These are phyloP conservation scores for Musa beccarii DNA, from an alignment of 176 grass and related monocot species.

Conservation along the genomic window DNA sequence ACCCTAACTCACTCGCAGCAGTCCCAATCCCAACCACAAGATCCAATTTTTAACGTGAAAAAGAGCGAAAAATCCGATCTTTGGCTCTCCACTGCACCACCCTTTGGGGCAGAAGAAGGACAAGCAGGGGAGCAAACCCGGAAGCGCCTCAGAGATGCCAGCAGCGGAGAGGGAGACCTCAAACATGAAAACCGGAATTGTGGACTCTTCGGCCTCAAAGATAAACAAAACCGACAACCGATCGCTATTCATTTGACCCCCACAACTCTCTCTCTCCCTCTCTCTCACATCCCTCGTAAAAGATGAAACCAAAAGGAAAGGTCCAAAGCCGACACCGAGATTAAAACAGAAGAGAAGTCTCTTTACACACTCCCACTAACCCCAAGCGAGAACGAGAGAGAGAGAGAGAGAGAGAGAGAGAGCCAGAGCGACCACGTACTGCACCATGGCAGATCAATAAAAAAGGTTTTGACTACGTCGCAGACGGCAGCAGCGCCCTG, in stretches of 20 bases:
- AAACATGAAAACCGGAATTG: background rate
- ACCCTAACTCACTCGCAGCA: background rate
- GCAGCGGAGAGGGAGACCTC: background rate
- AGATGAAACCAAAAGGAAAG: background rate
- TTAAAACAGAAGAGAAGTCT: background rate
- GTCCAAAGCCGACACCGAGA: background rate
- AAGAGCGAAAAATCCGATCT: background rate
- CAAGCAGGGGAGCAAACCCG: background rate
- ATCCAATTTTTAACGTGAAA: background rate
- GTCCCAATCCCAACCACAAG: background rate
- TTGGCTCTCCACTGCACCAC: background rate
- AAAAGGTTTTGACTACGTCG: background rate
- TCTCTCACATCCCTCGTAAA: background rate
- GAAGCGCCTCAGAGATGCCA: background rate
- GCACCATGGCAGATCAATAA: background rate
- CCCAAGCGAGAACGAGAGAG: background rate
- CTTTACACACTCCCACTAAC: background rate
- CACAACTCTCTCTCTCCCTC: background rate
- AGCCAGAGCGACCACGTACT: background rate
- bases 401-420: background rate
- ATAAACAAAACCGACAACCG: constrained; percentile 1
- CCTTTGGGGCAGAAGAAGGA: background rate
- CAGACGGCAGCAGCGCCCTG: background rate
- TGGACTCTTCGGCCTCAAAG: constrained; percentile 8
- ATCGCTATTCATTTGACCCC: background rate